Percentiles rank a stretch among this genome's conserved stretches.
Conservation (phyloP, 2,329 filamentous ascomycete genomes). For the Calcarisporium arbuscula region DNA sequence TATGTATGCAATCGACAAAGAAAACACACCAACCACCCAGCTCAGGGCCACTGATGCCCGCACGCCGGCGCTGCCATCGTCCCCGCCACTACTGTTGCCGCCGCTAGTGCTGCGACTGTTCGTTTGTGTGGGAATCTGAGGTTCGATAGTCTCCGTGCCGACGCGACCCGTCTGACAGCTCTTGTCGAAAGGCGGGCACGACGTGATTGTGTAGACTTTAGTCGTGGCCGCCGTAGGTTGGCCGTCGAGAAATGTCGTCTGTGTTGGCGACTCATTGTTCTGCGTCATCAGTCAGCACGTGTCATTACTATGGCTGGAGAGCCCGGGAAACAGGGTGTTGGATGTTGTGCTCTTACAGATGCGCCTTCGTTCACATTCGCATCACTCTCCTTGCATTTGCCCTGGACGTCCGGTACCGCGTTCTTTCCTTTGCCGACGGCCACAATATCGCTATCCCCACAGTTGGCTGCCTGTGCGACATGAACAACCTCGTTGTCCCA, state of each 20-base stretch:
- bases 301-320: slow-evolving; percentile 4
- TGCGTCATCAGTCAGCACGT: too few species aligned
- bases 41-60: slow-evolving; percentile 1
- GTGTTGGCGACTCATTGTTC: too few species aligned
- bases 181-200: slow-evolving; percentile 16
- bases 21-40: neutral
- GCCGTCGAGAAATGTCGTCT: too few species aligned
- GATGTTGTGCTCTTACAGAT: slow-evolving; percentile 1
- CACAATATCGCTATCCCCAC: slow-evolving; percentile 31
- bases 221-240: slow-evolving; percentile 14
- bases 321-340: slow-evolving; percentile 3
- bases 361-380: slow-evolving; percentile 8
- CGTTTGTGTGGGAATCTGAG: slow-evolving; percentile 5
- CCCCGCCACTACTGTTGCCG: slow-evolving; percentile 2
- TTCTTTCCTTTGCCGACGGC: slow-evolving; percentile 24
- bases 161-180: slow-evolving; percentile 15
- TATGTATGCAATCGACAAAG: too few species aligned
- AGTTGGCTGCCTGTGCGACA: slow-evolving; percentile 34
- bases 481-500: slow-evolving; percentile 37
- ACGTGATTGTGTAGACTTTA: slow-evolving; percentile 19
- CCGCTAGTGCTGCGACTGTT: neutral
- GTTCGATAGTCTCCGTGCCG: slow-evolving; percentile 14
- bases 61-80: slow-evolving; percentile 8
- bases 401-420: slow-evolving; percentile 26
- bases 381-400: slow-evolving; percentile 29